These are phyloP conservation scores for Zopfia rhizophila DNA, from an alignment of 2,329 filamentous ascomycete genomes.

Conservation along the genomic window DNA sequence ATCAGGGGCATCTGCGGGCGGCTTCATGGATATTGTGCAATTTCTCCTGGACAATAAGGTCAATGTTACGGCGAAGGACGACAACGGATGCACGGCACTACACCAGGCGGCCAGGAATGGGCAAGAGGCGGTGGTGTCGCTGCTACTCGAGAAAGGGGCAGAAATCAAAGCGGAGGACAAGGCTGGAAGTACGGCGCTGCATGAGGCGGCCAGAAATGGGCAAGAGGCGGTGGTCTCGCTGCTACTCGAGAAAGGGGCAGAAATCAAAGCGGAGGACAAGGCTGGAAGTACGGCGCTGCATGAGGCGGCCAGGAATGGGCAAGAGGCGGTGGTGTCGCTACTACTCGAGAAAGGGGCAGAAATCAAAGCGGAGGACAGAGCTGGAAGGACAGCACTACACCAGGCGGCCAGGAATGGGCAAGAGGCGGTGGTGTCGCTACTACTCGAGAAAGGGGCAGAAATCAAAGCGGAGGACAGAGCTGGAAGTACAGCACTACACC, in stretches of 20 bases:
- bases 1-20: too few species aligned
- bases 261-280: constrained; percentile 19
- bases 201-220: too few species aligned
- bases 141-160: constrained; percentile 15
- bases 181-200: too few species aligned
- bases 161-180: constrained; percentile 6
- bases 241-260: constrained; percentile 3
- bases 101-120: constrained; percentile 29
- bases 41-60: not conserved
- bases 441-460: too few species aligned
- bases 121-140: not conserved
- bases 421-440: too few species aligned
- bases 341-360: constrained; percentile 15
- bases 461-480: too few species aligned
- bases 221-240: too few species aligned
- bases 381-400: too few species aligned
- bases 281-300: constrained; percentile 25
- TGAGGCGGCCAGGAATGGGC: constrained; percentile 26
- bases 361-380: constrained; percentile 4
- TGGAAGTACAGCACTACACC: too few species aligned
- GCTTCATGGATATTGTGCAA: constrained; percentile 6
- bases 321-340: not conserved
- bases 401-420: too few species aligned
- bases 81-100: constrained; percentile 23
- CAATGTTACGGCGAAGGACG: constrained; percentile 6